Evolutionary conservation across 2,329 filamentous ascomycete genomes (phyloP).

Genomic region (Colletotrichum australisinense): DNA sequence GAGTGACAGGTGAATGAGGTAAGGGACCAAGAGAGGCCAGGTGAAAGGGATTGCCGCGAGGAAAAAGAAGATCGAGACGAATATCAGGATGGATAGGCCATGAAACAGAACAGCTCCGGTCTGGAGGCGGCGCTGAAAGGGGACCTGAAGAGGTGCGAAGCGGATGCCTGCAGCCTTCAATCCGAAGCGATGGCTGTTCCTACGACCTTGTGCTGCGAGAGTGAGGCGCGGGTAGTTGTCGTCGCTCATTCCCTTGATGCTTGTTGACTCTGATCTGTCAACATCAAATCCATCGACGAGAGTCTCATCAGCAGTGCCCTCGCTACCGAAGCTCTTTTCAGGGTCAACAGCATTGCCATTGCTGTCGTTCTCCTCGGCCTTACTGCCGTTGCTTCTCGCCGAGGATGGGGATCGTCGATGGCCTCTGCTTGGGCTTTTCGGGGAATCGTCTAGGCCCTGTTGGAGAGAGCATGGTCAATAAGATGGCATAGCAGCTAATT

Average conservation of each 20-base stretch:
- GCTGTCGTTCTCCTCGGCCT: conserved; percentile 12
- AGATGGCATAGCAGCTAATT: neutral
- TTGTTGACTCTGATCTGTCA: conserved; percentile 20
- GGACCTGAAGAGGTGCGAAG: conserved; percentile 85
- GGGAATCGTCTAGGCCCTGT: conserved; percentile 24
- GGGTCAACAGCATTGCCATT: conserved; percentile 15
- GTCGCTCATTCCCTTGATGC: conserved; percentile 25
- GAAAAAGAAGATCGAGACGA: conserved; percentile 87
- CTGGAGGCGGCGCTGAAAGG: conserved; percentile 77
- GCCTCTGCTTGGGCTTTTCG: conserved; percentile 13
- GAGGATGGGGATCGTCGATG: conserved; percentile 14
- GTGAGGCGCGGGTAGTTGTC: conserved; percentile 33
- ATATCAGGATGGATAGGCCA: conserved; percentile 76
- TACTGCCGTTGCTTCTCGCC: conserved; percentile 8
- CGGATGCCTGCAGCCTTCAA: conserved; percentile 70
- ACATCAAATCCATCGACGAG: conserved; percentile 31
- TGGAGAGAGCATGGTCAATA: neutral
- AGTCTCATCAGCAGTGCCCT: conserved; percentile 31
- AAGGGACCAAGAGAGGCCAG: conserved; percentile 83
- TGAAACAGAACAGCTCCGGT: conserved; percentile 83
- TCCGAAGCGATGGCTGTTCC: conserved; percentile 41
- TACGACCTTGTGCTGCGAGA: conserved; percentile 15
- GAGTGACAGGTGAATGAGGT: conserved; percentile 85
- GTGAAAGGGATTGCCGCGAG: conserved; percentile 90
- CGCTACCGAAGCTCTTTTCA: conserved; percentile 29